Evolutionary conservation across 2,329 filamentous ascomycete genomes (phyloP), one percentile per base, ranked within the genome.

Genomic region (Tolypocladium inflatum): DNA sequence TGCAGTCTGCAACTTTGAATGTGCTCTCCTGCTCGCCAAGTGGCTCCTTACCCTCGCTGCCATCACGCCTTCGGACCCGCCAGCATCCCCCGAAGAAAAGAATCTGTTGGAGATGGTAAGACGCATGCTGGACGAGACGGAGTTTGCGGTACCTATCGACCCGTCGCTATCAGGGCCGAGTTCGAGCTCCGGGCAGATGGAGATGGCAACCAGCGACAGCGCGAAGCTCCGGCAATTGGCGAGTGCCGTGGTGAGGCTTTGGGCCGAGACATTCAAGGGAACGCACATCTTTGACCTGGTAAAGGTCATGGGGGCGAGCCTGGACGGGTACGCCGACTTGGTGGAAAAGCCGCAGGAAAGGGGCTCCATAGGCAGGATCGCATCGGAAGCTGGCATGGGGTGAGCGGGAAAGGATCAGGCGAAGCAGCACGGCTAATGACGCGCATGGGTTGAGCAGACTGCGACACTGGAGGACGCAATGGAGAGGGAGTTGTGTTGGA

Each of bases 211-310:
- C 13, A 79, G 73, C 57, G 80, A 84, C 61, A 73, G 75, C 43
- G 72, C 74, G 21, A 81, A 80, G 65, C 68, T 85, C 54, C 75
- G 80, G 19, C 80, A 83, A 63, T 72, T 85, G 6, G 81, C 82
- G 0, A 78, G 76, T 17, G 82, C 82, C 0, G 82, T 86, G 33
- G 78, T 85, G 38, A 74, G 81, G 39, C 74, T 86, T 2, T 85
- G 82, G 82, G 81, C 82, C 0, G 82, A 84, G 66, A 80, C 81
- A 1, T 85, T 85, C 67, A 83, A 83, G 61, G 83, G 82, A 13
- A 78, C 78, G 13, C 82, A 85, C 63, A 80, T 85, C 8, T 85
- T 85, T 63, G 82, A 85, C 58, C 76, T 84, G 59, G 77, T 85
- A 48, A 79, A 79, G 64, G 77, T 81, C 3, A 83, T 86, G 74